Base-by-base conservation (phyloP, 139 green algal genomes). In the Chlorella vulgaris region DNA sequence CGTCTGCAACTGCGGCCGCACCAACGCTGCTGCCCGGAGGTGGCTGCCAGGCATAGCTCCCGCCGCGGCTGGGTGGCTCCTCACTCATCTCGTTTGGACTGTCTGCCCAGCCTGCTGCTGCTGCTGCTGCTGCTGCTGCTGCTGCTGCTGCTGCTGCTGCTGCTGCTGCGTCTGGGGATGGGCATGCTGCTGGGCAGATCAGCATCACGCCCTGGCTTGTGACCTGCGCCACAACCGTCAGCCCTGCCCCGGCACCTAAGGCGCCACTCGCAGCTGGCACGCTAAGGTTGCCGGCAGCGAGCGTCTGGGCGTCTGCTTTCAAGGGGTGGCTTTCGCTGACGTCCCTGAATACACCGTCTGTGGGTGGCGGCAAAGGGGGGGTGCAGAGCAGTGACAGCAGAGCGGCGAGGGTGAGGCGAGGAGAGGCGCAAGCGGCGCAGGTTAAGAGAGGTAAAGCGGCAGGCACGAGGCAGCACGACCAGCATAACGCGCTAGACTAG, bases 301-400 rank as follows among this genome's bases (percentile, higher is more conserved):
- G 74, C 22, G 74, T 80, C 74, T 80, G 74, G 2, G 58, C 58
- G 2, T 28, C 29, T 0, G 74, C 15, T 8, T 70, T 55, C 38
- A 80, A 38, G 2, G 38, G 33, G 38, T 40, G n/a, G 28, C 28
- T 7, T 3, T 80, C 74, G n/a, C 36, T 80, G 26, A 70, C 74
- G n/a, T 80, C 74, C 35, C 74, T 55, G 26, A 80, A 80, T 2
- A 70, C 31, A 38, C 74, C 74, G 28, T 58, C 74, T 80, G 74
- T 36, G 8, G 31, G 1, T 10, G 33, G 3, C 7, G 31, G 70
- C 29, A 66, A n/a, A n/a, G n/a, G 29, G 21, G 19, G 33, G 29
- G 55, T 28, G 15, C 47, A 55, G 15, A 55, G 47, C 47, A 55
- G 47, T 24, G 47, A n/a, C 47, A 55, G 13, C 13, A 24, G 47